Percentiles rank a stretch among this genome's conserved stretches.
phyloP scores from a whole-genome alignment of 2,329 filamentous ascomycete species.

The Acrocalymma vagum region DNA sequence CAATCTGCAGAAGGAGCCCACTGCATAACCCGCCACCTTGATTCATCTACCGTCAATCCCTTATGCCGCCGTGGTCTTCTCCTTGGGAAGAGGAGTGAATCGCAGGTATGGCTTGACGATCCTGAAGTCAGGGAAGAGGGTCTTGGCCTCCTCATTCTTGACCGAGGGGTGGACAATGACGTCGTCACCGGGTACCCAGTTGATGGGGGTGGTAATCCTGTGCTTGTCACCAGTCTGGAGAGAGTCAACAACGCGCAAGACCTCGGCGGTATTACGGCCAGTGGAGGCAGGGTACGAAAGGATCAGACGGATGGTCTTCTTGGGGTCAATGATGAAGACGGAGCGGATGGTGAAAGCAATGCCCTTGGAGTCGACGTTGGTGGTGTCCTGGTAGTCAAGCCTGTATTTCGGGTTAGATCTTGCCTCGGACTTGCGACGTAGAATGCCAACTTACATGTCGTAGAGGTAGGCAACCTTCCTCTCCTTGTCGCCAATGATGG shows the following conservation, averaged over 20 bases:
- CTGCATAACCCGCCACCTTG: constrained; percentile 7
- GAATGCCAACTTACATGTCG: constrained; percentile 54
- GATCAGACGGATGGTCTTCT: constrained; percentile 70
- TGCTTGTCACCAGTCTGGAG: constrained; percentile 68
- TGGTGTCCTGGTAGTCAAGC: constrained; percentile 63
- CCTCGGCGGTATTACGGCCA: constrained; percentile 63
- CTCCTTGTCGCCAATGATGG: constrained; percentile 64
- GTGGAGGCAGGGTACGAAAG: constrained; percentile 70
- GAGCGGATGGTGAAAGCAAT: constrained; percentile 71
- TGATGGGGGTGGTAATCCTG: constrained; percentile 68
- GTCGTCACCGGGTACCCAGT: constrained; percentile 67
- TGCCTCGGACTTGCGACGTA: constrained; percentile 25
- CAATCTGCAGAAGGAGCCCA: not conserved
- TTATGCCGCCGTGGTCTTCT: constrained; percentile 61
- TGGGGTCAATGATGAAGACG: constrained; percentile 72
- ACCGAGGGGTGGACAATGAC: constrained; percentile 69
- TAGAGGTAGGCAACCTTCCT: constrained; percentile 60
- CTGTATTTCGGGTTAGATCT: constrained; percentile 38
- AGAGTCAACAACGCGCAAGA: constrained; percentile 61
- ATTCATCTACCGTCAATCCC: constrained; percentile 1
- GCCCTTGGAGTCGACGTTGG: constrained; percentile 66
- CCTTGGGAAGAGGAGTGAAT: constrained; percentile 67
- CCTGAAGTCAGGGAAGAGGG: constrained; percentile 66
- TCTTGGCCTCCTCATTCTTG: constrained; percentile 66
- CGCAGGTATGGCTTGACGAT: constrained; percentile 70